phyloP scores from a whole-genome alignment of 345 rosid genomes.

The Kandelia obovata region DNA sequence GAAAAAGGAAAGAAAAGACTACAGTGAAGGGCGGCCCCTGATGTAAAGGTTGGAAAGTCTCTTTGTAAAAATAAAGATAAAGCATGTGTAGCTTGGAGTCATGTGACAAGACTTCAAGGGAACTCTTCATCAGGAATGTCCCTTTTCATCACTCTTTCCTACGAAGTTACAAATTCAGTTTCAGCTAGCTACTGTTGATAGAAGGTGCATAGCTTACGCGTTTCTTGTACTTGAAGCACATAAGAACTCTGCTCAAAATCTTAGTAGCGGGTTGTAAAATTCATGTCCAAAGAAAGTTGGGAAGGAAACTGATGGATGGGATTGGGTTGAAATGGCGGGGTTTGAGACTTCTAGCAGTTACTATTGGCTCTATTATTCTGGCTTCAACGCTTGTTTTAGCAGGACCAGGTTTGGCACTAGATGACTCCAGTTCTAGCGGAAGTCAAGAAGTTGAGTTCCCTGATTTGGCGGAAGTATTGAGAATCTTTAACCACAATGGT shows the following conservation, averaged over 20 bases:
- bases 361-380: constrained; percentile 15
- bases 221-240: background rate
- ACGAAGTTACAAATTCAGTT: background rate
- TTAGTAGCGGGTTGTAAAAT: background rate
- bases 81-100: too few species aligned
- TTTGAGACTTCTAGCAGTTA: constrained; percentile 12
- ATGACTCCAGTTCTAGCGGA: background rate
- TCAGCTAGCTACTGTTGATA: background rate
- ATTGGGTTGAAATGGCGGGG: constrained; percentile 3
- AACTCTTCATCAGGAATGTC: background rate
- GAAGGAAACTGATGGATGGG: constrained; percentile 18
- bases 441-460: constrained; percentile 7
- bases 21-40: too few species aligned
- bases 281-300: background rate
- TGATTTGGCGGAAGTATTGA: background rate
- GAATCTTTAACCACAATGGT: constrained; percentile 25
- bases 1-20: too few species aligned
- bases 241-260: background rate
- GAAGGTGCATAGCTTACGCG: background rate
- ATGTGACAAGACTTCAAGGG: background rate
- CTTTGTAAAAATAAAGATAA: too few species aligned
- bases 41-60: too few species aligned
- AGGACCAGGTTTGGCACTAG: constrained; percentile 15
- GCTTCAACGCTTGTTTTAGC: constrained; percentile 20
- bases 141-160: constrained; percentile 1